phyloP scores from a whole-genome alignment of 1,139 yeast species.

The Diutina siamensis region DNA sequence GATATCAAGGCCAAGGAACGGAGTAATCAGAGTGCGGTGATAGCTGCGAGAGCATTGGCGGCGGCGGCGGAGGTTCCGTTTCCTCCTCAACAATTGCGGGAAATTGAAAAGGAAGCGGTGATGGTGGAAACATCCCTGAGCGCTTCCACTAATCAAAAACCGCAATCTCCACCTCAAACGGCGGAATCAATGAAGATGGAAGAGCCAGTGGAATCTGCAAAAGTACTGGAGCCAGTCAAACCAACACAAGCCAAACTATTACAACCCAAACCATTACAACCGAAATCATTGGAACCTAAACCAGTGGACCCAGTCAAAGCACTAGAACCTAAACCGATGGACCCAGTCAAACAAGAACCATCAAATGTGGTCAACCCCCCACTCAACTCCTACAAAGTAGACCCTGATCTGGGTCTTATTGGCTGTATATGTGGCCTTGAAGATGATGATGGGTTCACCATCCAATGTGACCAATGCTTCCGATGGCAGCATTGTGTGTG shows the following conservation, averaged over 20 bases:
- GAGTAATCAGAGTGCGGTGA: constrained; percentile 38
- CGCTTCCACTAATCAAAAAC: background rate
- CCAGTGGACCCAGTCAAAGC: background rate
- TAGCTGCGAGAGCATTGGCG: constrained; percentile 63
- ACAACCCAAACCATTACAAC: background rate
- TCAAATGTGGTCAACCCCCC: constrained; percentile 18
- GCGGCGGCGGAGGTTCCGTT: constrained; percentile 61
- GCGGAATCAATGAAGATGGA: background rate
- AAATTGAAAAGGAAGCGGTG: background rate
- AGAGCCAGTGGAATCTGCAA: background rate
- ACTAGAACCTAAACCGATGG: background rate
- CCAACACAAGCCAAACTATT: background rate
- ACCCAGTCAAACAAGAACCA: background rate
- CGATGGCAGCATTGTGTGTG: constrained; percentile 94
- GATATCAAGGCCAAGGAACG: constrained; percentile 26
- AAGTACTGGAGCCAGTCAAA: background rate
- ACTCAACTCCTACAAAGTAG: constrained; percentile 42
- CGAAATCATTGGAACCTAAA: background rate
- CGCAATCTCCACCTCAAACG: background rate
- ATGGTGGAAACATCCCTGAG: background rate
- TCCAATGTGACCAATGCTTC: constrained; percentile 84
- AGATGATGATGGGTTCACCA: constrained; percentile 92
- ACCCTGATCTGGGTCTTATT: constrained; percentile 72
- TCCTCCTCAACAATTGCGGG: constrained; percentile 17
- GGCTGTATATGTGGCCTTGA: constrained; percentile 84